Conservation (phyloP, 1,139 yeast species). For the Pichia sp. region DNA sequence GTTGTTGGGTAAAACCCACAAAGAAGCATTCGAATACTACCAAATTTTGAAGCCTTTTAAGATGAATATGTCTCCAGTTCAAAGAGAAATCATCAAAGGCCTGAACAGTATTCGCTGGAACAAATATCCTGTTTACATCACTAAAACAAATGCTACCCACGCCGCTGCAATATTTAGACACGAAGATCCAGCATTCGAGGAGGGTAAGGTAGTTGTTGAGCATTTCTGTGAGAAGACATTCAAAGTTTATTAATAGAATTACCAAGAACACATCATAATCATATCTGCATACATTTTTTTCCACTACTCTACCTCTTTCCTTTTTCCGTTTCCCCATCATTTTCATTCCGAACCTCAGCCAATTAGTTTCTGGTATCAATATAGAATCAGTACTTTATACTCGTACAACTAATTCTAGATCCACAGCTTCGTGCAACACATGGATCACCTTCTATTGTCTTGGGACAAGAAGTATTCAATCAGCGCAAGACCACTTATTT, state of each 20-base stretch:
- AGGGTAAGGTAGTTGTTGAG: slow-evolving; percentile 59
- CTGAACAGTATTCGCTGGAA: slow-evolving; percentile 59
- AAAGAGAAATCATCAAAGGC: slow-evolving; percentile 45
- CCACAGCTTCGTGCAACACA: too few relatives aligned
- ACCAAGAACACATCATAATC: too few relatives aligned
- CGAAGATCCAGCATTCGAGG: slow-evolving; percentile 43
- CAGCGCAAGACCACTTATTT: slow-evolving; percentile 5
- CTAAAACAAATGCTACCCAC: slow-evolving; percentile 61
- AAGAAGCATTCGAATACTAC: slow-evolving; percentile 16
- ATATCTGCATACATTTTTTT: too few relatives aligned
- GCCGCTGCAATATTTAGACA: slow-evolving; percentile 75
- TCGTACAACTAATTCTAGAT: too few relatives aligned
- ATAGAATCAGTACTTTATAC: too few relatives aligned
- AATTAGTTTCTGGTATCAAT: too few relatives aligned
- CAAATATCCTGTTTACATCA: slow-evolving; percentile 64
- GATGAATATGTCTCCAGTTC: slow-evolving; percentile 36
- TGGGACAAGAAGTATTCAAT: slow-evolving; percentile 6
- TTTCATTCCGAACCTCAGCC: too few relatives aligned
- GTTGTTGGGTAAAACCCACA: slow-evolving; percentile 2
- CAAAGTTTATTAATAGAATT: slow-evolving; percentile 7
- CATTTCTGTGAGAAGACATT: slow-evolving; percentile 53
- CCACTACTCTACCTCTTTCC: background rate
- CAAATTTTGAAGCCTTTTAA: slow-evolving; percentile 28
- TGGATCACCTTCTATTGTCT: too few relatives aligned
- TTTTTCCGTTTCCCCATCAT: background rate